phyloP scores from a whole-genome alignment of 148 eudicot species.

The Fagopyrum homotropicum region DNA sequence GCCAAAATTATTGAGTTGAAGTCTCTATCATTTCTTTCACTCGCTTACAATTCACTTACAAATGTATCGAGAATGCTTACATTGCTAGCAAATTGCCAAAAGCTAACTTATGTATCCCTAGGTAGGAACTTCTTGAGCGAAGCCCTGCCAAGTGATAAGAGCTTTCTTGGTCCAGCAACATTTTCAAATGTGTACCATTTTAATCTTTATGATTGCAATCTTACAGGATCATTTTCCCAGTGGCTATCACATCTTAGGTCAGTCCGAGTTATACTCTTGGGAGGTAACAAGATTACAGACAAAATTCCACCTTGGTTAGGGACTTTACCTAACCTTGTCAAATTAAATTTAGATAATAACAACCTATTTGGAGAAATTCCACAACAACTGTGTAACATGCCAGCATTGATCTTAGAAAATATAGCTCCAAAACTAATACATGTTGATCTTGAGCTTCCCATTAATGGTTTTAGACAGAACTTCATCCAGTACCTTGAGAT shows the following conservation, averaged over 20 bases:
- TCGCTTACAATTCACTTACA: no score
- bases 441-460: slow-evolving; percentile 58
- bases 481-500: slow-evolving; percentile 26
- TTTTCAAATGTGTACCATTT: slow-evolving; percentile 53
- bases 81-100: no score
- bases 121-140: slow-evolving; percentile 36
- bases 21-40: no score
- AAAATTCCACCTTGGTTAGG: slow-evolving; percentile 63
- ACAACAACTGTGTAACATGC: slow-evolving; percentile 29
- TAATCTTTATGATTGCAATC: slow-evolving; percentile 52
- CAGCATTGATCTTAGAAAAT: slow-evolving; percentile 33
- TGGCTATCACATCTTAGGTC: slow-evolving; percentile 52
- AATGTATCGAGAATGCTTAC: no score
- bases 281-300: slow-evolving; percentile 23
- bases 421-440: slow-evolving; percentile 13
- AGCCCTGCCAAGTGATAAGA: slow-evolving; percentile 37
- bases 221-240: slow-evolving; percentile 49
- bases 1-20: no score
- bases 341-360: slow-evolving; percentile 54
- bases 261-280: slow-evolving; percentile 59
- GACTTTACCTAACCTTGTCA: slow-evolving; percentile 48
- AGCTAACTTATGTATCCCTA: no score
- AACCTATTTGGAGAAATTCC: slow-evolving; percentile 49
- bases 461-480: slow-evolving; percentile 21
- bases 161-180: slow-evolving; percentile 26